Base-by-base conservation (phyloP, 768 basidiomycete species). In the Podaxis sp. region DNA sequence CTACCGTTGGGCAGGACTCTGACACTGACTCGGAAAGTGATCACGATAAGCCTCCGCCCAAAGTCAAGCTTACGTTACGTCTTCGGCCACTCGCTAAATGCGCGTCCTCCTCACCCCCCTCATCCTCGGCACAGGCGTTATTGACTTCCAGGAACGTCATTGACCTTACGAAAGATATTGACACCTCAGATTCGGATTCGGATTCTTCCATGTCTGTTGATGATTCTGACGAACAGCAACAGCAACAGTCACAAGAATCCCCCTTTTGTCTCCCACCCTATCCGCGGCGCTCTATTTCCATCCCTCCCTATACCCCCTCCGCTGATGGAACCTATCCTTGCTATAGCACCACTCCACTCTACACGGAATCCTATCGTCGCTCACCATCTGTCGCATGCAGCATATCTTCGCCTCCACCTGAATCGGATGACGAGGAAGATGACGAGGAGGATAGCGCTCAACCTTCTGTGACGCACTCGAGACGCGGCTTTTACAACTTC, bases 1-100 rank as follows among this genome's bases (percentile, higher is more conserved):
- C 42, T 32, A 67, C 66, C 21, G 46, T 40, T 35, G 25, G 48
- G 10, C 70, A 67, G 36, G 64, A 63, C 52, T 53, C 62, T 18
- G 75, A 72, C 13, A 74, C 74, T 9, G 75, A 73, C n/a, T 73
- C 74, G 18, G 72, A 72, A 35, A 67, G 69, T 40, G 79, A 81
- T 40, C 71, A 71, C 28, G 76, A 77, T 46, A 64, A 66, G 55
- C 77, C 80, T 5, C 84, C 83, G 0, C 82, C 84, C 21, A 90
- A 90, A 68, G 83, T 89, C 67, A 90, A 88, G 68, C 78, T 91
- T 35, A 87, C 84, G 2, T 76, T 90, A 27, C 82, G 87, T 38
- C 81, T 90, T 46, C 83, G 82, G 59, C 72, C 61, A 57, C 59
- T 53, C 11, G 32, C 28, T 16, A 63, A 58, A 28, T 53, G 44